phyloP scores from a whole-genome alignment of 2,329 filamentous ascomycete species.

The Tothia fuscella region DNA sequence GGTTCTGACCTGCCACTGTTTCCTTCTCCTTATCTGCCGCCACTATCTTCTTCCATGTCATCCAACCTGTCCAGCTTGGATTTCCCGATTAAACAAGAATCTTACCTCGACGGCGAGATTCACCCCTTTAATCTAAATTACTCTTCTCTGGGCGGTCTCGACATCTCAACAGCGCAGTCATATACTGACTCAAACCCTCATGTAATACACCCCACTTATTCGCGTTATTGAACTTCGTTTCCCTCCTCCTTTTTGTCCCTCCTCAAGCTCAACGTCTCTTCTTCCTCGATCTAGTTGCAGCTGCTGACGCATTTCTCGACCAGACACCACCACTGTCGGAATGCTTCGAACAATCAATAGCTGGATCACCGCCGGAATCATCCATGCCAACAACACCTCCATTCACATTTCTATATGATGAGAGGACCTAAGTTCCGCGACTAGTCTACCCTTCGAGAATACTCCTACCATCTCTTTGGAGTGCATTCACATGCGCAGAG shows the following conservation, averaged over 20 bases:
- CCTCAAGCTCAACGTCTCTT: slow-evolving; percentile 14
- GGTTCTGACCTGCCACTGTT: slow-evolving; percentile 31
- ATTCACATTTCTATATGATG: slow-evolving; percentile 20
- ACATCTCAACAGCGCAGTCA: slow-evolving; percentile 46
- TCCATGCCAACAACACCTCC: slow-evolving; percentile 62
- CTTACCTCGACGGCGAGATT: slow-evolving; percentile 46
- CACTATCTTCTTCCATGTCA: slow-evolving; percentile 31
- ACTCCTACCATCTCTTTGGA: too few relatives aligned
- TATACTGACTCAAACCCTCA: slow-evolving; percentile 61
- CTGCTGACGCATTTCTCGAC: slow-evolving; percentile 6
- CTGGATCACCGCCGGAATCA: slow-evolving; percentile 31
- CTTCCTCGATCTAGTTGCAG: slow-evolving; percentile 15
- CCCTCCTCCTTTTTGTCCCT: slow-evolving; percentile 17
- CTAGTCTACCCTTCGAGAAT: too few relatives aligned
- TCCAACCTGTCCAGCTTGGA: slow-evolving; percentile 50
- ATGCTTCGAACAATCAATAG: slow-evolving; percentile 53
- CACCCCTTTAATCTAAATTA: slow-evolving; percentile 59
- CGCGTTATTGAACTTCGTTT: slow-evolving; percentile 21
- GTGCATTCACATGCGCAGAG: too few relatives aligned
- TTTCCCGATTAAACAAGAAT: slow-evolving; percentile 54
- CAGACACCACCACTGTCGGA: slow-evolving; percentile 70
- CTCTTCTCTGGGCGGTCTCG: slow-evolving; percentile 51
- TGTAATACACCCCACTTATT: slow-evolving; percentile 50
- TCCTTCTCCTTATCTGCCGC: slow-evolving; percentile 44
- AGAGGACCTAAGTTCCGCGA: too few relatives aligned